A percentile compares a stretch with the other conserved stretches of the same genome.
Evolutionary conservation across 1,284 basidiomycete species (phyloP).

Genomic region (Cryptococcus neoformans): DNA sequence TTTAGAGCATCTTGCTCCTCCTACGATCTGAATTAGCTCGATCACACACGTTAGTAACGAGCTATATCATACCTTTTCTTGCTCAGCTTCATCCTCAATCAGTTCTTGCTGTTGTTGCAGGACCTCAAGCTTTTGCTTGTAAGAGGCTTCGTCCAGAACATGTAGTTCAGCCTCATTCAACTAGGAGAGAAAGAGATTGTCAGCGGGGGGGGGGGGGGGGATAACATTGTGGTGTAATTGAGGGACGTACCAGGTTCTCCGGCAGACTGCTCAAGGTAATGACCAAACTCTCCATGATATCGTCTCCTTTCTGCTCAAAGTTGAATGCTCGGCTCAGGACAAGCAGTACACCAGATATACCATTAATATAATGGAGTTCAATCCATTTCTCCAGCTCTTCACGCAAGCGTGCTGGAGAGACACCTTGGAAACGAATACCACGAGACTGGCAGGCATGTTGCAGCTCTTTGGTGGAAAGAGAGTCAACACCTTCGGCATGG

Average conservation of each 20-base stretch:
- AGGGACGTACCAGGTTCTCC: conserved; percentile 75
- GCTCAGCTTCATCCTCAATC: conserved; percentile 98
- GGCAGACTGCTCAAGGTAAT: conserved; percentile 89
- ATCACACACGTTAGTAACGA: background rate
- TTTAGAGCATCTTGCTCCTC: conserved; percentile 90
- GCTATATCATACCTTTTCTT: conserved; percentile 62
- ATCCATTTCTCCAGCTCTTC: conserved; percentile 95
- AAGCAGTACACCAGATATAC: conserved; percentile 90
- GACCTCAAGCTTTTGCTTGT: conserved; percentile 98
- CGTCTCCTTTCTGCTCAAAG: conserved; percentile 81
- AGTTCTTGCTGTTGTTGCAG: conserved; percentile 98
- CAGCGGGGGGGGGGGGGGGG: no score
- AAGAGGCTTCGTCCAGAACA: conserved; percentile 89
- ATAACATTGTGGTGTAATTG: no score
- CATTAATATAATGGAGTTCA: conserved; percentile 74
- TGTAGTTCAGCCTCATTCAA: conserved; percentile 96
- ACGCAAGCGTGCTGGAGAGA: conserved; percentile 76
- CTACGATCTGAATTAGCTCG: conserved; percentile 21
- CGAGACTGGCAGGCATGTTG: conserved; percentile 91
- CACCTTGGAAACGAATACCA: conserved; percentile 83
- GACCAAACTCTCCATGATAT: conserved; percentile 79
- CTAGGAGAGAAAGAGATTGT: conserved; percentile 48
- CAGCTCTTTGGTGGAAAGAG: conserved; percentile 84
- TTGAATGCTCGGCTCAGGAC: conserved; percentile 92
- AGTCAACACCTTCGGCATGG: conserved; percentile 81